These are phyloP conservation scores for Tuber microsphaerosporum DNA, from an alignment of 495 filamentous ascomycete species.

Conservation along the genomic window DNA sequence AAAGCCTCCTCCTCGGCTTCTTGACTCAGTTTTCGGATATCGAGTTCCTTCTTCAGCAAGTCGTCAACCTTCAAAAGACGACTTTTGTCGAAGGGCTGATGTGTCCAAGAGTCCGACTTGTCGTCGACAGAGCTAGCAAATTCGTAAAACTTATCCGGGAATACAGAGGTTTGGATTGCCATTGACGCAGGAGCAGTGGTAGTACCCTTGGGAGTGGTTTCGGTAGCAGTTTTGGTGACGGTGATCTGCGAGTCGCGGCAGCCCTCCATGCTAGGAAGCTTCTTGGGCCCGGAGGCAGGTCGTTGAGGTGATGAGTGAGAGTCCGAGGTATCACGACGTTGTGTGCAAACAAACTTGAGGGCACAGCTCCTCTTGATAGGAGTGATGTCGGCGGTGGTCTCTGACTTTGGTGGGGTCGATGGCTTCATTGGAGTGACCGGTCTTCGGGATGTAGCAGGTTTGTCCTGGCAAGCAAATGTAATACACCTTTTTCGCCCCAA, in stretches of 20 bases:
- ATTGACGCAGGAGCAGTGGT: conserved; percentile 11
- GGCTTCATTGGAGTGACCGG: background rate
- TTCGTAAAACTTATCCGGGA: conserved; percentile 62
- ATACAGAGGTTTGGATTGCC: conserved; percentile 15
- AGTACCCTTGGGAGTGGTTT: conserved; percentile 5
- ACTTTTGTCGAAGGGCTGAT: conserved; percentile 38
- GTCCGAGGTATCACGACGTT: conserved; percentile 24
- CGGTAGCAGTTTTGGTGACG: conserved; percentile 9
- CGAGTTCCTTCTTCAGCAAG: conserved; percentile 81
- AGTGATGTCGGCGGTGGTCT: conserved; percentile 4
- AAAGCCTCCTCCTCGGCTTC: conserved; percentile 84
- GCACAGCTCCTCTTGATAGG: conserved; percentile 28
- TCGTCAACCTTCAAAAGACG: conserved; percentile 55
- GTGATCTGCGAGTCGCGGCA: background rate
- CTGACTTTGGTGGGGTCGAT: conserved; percentile 3
- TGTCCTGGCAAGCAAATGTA: conserved; percentile 70
- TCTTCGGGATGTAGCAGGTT: conserved; percentile 17
- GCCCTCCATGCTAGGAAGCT: background rate
- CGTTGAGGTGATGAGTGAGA: conserved; percentile 25
- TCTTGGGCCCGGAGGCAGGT: conserved; percentile 14
- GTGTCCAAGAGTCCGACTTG: conserved; percentile 40
- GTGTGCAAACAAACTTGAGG: conserved; percentile 40
- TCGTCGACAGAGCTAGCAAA: conserved; percentile 60
- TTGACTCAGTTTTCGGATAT: conserved; percentile 75
- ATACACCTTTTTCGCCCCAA: conserved; percentile 78